Base-by-base conservation (phyloP, 768 basidiomycete genomes). In the Phlebiopsis flavidoalba region DNA sequence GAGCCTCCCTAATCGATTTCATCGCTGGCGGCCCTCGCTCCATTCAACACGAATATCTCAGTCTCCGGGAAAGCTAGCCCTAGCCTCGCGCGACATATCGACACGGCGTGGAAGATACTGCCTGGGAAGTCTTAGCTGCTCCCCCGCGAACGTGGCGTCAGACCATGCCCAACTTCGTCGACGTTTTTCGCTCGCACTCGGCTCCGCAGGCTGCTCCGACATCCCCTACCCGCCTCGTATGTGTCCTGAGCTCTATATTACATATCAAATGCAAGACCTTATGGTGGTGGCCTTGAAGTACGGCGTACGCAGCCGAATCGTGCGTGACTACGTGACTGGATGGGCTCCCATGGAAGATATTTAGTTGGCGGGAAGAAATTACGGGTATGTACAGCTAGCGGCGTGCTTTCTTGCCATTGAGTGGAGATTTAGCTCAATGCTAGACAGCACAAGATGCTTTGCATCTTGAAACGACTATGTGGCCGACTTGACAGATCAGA, bases 291-390 rank as follows among this genome's bases (percentile, higher is more conserved):
- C 72, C 72, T 78, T 76, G 64, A 84, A 84, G 77, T 76, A 80
- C 73, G 76, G 73, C 71, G 72, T 64, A 73, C 80, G 79, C 80
- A 77, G 75, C 76, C 70, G 82, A 81, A 80, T 68, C 69, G 70
- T n/a, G 67, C 79, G 77, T 84, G 83, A 83, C 81, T 79, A 75
- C 76, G 73, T 47, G 72, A 69, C 69, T 65, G 31, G 19, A 26
- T 40, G 48, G 37, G 59, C 52, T n/a, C 11, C 35, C 36, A 68
- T 66, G 74, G 64, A 58, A 60, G 17, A 55, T 64, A 70, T 71
- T 69, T 53, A 12, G 6, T 57, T 19, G 63, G 62, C 15, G 56
- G 22, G 17, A 22, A 59, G 57, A 63, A 61, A 57, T 52, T 36
- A 69, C 63, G 64, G 64, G 71, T 59, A 72, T 74, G 68, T 56